Evolutionary conservation across 352 stramenopile species (phyloP).

Genomic region (Saprolegnia parasitica): DNA sequence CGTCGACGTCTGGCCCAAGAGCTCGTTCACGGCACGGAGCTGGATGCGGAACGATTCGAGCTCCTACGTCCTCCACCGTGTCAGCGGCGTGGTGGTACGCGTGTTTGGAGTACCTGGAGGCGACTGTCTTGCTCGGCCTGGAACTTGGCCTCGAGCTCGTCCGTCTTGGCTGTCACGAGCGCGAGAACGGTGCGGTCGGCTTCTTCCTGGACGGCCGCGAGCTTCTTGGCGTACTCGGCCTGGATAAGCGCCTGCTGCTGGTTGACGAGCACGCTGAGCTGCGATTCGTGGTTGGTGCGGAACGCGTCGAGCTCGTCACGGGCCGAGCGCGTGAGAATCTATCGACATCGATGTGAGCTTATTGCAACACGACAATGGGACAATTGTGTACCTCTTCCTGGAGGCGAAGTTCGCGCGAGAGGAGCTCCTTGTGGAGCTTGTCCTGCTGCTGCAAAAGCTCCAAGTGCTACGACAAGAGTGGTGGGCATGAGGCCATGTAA

Average conservation of each 20-base stretch:
- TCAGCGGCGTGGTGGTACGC: too few species aligned
- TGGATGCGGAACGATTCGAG: slow-evolving; percentile 63
- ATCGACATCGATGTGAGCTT: background rate
- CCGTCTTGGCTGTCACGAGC: slow-evolving; percentile 45
- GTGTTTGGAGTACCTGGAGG: slow-evolving; percentile 39
- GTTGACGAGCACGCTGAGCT: slow-evolving; percentile 12
- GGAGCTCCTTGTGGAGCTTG: slow-evolving; percentile 64
- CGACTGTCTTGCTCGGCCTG: slow-evolving; percentile 59
- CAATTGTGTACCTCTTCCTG: slow-evolving; percentile 48
- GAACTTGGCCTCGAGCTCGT: slow-evolving; percentile 55
- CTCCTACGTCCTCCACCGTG: slow-evolving; percentile 41
- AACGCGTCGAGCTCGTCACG: slow-evolving; percentile 40
- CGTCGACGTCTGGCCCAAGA: slow-evolving; percentile 68
- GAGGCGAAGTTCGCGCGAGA: slow-evolving; percentile 67
- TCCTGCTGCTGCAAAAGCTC: slow-evolving; percentile 62
- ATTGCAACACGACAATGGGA: background rate
- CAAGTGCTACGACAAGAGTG: slow-evolving; percentile 36
- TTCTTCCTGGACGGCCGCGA: slow-evolving; percentile 7
- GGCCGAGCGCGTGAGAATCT: slow-evolving; percentile 43
- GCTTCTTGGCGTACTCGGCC: slow-evolving; percentile 19
- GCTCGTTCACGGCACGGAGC: slow-evolving; percentile 55
- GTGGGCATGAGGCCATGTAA: too few species aligned
- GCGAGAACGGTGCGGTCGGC: slow-evolving; percentile 18
- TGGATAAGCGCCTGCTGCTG: slow-evolving; percentile 12
- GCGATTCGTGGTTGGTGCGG: slow-evolving; percentile 5